These are phyloP conservation scores for Vachellia pachyceras DNA, from an alignment of 306 rosid genomes.

Conservation along the genomic window DNA sequence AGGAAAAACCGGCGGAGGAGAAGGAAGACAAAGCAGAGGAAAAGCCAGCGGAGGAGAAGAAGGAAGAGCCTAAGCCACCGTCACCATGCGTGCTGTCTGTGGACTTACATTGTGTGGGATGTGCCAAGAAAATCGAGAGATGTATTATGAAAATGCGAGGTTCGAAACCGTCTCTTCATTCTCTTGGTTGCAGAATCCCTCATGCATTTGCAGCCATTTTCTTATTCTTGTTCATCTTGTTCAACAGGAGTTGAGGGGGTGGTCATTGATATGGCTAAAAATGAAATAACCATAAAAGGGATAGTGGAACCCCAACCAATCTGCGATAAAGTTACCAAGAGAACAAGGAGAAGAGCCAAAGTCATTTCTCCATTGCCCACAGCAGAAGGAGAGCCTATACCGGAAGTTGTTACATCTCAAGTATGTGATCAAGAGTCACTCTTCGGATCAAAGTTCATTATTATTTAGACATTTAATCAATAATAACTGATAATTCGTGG, in stretches of 20 bases:
- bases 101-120: conserved; percentile 92
- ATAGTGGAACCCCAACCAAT: conserved; percentile 86
- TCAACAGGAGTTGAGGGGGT: conserved; percentile 84
- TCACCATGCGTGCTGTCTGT: conserved; percentile 74
- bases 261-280: conserved; percentile 67
- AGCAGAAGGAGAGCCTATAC: conserved; percentile 86
- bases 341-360: conserved; percentile 67
- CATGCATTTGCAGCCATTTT: conserved; percentile 14
- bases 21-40: conserved; percentile 31
- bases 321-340: conserved; percentile 66
- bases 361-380: conserved; percentile 88
- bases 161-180: conserved; percentile 16
- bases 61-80: conserved; percentile 78
- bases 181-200: not conserved
- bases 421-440: conserved; percentile 38
- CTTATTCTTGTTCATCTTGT: conserved; percentile 8
- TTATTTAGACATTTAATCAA: conserved; percentile 14
- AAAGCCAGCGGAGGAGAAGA: conserved; percentile 56
- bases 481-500: conserved; percentile 6
- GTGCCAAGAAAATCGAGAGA: conserved; percentile 91
- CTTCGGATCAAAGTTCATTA: not conserved
- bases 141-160: conserved; percentile 85
- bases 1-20: conserved; percentile 40
- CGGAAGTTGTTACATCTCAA: conserved; percentile 85
- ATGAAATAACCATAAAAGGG: conserved; percentile 93